A percentile compares a stretch with the other conserved stretches of the same genome.
Evolutionary conservation across 2,329 filamentous ascomycete species (phyloP).

Genomic region (Xylariaceae sp.): DNA sequence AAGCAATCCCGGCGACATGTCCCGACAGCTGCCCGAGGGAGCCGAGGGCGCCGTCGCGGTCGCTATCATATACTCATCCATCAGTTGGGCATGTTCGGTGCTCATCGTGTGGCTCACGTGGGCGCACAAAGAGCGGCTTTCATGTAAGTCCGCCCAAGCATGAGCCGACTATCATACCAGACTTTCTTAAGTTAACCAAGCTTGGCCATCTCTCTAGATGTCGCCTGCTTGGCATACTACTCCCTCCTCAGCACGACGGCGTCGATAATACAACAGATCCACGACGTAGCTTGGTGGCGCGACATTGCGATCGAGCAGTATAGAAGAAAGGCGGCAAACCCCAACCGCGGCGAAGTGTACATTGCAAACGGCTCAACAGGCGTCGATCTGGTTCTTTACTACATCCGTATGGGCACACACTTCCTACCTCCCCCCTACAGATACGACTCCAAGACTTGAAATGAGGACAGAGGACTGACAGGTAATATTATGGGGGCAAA

Average conservation of each 20-base stretch:
- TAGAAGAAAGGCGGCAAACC: slow-evolving; percentile 14
- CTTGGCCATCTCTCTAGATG: slow-evolving; percentile 17
- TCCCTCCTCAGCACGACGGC: slow-evolving; percentile 18
- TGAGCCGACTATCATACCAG: too few relatives aligned
- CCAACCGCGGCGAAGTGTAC: slow-evolving; percentile 17
- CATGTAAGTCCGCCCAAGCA: slow-evolving; percentile 17
- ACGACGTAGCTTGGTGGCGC: slow-evolving; percentile 17
- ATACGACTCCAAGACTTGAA: too few relatives aligned
- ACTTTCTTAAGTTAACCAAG: too few relatives aligned
- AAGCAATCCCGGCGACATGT: slow-evolving; percentile 9
- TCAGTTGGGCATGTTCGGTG: slow-evolving; percentile 11
- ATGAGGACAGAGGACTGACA: too few relatives aligned
- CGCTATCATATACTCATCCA: slow-evolving; percentile 10
- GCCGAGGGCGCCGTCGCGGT: slow-evolving; percentile 16
- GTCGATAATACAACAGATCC: slow-evolving; percentile 23
- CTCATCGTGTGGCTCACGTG: slow-evolving; percentile 24
- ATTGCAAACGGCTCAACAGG: slow-evolving; percentile 24
- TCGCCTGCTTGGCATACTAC: slow-evolving; percentile 21
- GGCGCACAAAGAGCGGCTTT: slow-evolving; percentile 21
- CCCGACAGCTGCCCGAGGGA: slow-evolving; percentile 17
- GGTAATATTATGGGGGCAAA: too few relatives aligned
- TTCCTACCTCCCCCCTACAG: not conserved
- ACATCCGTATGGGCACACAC: slow-evolving; percentile 19
- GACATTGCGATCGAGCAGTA: slow-evolving; percentile 16
- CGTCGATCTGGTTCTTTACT: slow-evolving; percentile 22